Conservation (phyloP, 495 filamentous ascomycete genomes). For the Aspergillus haitiensis region DNA sequence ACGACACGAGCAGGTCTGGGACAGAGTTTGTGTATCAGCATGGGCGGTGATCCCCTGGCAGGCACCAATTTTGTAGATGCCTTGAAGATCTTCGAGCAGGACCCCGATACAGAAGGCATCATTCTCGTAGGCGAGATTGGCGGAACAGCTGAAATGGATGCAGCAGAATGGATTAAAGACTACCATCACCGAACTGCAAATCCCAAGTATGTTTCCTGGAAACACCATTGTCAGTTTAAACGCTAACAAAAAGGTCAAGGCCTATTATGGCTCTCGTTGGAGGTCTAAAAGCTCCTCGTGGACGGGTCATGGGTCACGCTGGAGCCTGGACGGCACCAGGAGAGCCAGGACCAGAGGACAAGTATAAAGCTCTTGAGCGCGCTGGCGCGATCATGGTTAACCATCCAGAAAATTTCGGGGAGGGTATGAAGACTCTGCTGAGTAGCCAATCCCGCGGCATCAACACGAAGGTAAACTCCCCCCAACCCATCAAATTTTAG, state of each 20-base stretch:
- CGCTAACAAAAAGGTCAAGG: slow-evolving; percentile 40
- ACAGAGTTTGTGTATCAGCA: slow-evolving; percentile 82
- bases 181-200: slow-evolving; percentile 58
- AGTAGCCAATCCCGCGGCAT: slow-evolving; percentile 26
- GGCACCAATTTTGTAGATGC: slow-evolving; percentile 82
- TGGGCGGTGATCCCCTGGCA: slow-evolving; percentile 82
- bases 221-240: not conserved
- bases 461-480: slow-evolving; percentile 30
- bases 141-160: slow-evolving; percentile 77
- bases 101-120: slow-evolving; percentile 77
- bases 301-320: slow-evolving; percentile 85
- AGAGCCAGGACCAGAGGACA: slow-evolving; percentile 63
- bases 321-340: slow-evolving; percentile 72
- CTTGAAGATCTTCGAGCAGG: slow-evolving; percentile 68
- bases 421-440: slow-evolving; percentile 63
- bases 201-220: slow-evolving; percentile 61
- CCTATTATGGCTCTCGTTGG: slow-evolving; percentile 80
- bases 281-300: slow-evolving; percentile 63
- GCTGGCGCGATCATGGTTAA: slow-evolving; percentile 75
- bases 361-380: slow-evolving; percentile 66
- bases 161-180: slow-evolving; percentile 74
- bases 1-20: slow-evolving; percentile 79
- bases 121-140: slow-evolving; percentile 85
- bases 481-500: not conserved
- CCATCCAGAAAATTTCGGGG: slow-evolving; percentile 79